phyloP scores from a whole-genome alignment of 1,284 basidiomycete genomes.

The Sporisorium graminicola region DNA sequence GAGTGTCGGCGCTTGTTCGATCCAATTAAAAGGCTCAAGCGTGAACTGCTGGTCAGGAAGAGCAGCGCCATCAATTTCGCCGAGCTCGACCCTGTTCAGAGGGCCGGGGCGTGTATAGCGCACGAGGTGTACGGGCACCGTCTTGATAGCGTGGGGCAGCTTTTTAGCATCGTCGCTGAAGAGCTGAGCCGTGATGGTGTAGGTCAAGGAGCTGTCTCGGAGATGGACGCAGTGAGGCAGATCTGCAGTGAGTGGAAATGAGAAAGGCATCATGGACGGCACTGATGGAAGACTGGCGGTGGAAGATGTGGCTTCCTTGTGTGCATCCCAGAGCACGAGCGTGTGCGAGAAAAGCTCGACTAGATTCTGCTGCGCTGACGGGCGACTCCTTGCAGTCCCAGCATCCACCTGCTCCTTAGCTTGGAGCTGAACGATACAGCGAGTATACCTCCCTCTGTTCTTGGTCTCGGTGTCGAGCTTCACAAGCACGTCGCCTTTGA shows the following conservation, averaged over 20 bases:
- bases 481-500: constrained; percentile 67
- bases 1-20: constrained; percentile 38
- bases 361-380: neutral
- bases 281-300: constrained; percentile 25
- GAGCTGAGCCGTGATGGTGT: constrained; percentile 56
- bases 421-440: constrained; percentile 35
- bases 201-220: constrained; percentile 53
- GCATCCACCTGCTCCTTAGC: constrained; percentile 19
- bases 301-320: constrained; percentile 25
- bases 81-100: constrained; percentile 31
- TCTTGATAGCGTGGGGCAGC: constrained; percentile 39
- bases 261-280: constrained; percentile 63
- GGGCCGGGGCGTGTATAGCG: constrained; percentile 59
- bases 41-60: constrained; percentile 38
- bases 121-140: constrained; percentile 57
- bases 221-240: constrained; percentile 68
- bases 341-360: constrained; percentile 58
- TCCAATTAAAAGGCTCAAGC: constrained; percentile 55
- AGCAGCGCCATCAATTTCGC: constrained; percentile 28
- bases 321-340: constrained; percentile 53
- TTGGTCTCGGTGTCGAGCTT: constrained; percentile 56
- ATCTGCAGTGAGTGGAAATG: constrained; percentile 61
- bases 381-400: no score
- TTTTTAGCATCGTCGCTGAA: constrained; percentile 28
- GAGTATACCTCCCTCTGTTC: constrained; percentile 29